A percentile compares a stretch with the other conserved stretches of the same genome.
Evolutionary conservation across 2,329 filamentous ascomycete genomes (phyloP).

Genomic region (Tolypocladium tropicale): DNA sequence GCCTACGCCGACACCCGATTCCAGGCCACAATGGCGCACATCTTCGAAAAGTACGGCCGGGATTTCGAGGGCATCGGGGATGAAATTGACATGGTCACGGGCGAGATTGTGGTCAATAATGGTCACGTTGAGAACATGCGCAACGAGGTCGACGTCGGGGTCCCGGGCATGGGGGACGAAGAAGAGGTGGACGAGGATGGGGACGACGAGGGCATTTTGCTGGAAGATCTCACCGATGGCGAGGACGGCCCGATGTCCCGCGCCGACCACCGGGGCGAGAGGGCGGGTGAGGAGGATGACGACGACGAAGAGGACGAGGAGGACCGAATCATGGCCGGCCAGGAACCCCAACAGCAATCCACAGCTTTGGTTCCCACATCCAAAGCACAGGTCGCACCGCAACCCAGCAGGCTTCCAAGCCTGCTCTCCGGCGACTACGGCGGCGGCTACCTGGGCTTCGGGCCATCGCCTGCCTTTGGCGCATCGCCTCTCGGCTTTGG

Average conservation of each 20-base stretch:
- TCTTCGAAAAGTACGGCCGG: conserved; percentile 78
- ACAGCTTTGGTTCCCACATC: conserved; percentile 4
- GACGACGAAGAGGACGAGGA: conserved; percentile 7
- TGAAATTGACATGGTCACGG: conserved; percentile 77
- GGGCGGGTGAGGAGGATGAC: neutral
- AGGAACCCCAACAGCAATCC: neutral
- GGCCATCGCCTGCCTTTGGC: conserved; percentile 6
- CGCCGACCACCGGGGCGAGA: neutral
- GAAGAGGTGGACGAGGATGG: conserved; percentile 21
- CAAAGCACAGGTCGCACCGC: neutral
- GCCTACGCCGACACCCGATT: conserved; percentile 59
- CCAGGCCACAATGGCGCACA: conserved; percentile 76
- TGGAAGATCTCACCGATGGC: conserved; percentile 20
- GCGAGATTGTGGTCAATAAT: conserved; percentile 79
- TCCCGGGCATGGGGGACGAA: conserved; percentile 14
- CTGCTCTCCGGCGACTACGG: conserved; percentile 5
- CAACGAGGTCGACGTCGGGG: conserved; percentile 39
- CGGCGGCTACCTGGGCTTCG: conserved; percentile 2
- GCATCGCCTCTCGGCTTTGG: conserved; percentile 11
- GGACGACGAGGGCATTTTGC: conserved; percentile 22
- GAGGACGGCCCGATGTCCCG: conserved; percentile 5
- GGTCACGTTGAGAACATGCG: conserved; percentile 64
- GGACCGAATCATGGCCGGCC: conserved; percentile 7
- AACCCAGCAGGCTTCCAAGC: neutral
- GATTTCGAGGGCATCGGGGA: conserved; percentile 80